Evolutionary conservation across 805 yeast genomes (phyloP), one percentile per base, ranked within the genome.

Genomic region (Candida namnaoensis): DNA sequence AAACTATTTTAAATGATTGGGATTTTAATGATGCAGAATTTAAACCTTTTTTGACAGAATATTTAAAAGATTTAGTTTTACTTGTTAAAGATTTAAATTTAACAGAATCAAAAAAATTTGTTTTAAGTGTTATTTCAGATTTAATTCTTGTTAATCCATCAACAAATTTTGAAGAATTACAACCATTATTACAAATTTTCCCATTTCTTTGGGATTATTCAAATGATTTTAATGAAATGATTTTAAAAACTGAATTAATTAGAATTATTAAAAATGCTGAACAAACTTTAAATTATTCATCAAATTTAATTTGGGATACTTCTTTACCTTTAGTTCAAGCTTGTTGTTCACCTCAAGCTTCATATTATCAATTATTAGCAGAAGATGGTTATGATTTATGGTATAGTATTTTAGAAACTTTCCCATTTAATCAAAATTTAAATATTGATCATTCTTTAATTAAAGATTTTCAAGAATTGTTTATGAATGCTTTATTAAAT

Each of bases 311-410:
- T 1, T 65, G 71, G 66, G 61, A 69, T 4, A 74, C 82, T 28
- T 71, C 82, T 1, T 51, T 86, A 11, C 93, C 95, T 1, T 62
- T 87, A 44, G 69, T 88, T 25, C 62, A 65, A 11, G 61, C 67
- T 7, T 74, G 82, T 38, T 81, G 93, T 52, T 78, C 85, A 48
- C 72, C 80, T 1, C 65, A 66, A 19, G 74, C 88, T 1, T 71
- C 71, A 23, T 68, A 64, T 40, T 73, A 76, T 44, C 63, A 74
- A 2, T 65, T 85, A 41, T 58, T 90, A 9, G 71, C 82, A 15
- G 97, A 90, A 55, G 97, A 90, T 62, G 96, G 95, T 0, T 78
- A 76, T 54, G 95, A 87, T 43, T 65, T 90, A 35, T 88, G 96
- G 95, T 66, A 74, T n/a, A 68, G 81, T 1, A 57, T 84, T 2